Evolutionary conservation across 2,329 filamentous ascomycete species (phyloP).

Genomic region (Dissoconium aciculare): DNA sequence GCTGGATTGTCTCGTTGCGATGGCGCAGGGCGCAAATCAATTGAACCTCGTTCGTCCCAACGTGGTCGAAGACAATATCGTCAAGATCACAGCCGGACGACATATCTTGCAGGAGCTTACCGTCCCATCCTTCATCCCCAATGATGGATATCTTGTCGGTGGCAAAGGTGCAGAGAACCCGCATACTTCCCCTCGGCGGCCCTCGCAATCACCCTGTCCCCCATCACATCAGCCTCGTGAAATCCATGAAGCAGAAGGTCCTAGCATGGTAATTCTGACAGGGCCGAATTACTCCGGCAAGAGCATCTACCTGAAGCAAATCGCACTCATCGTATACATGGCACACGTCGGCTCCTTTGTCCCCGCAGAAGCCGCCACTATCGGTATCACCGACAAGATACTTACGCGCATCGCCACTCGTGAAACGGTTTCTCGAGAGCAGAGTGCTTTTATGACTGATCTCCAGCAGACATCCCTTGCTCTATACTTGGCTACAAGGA

Average conservation of each 20-base stretch:
- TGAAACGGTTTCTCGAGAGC: slow-evolving; percentile 48
- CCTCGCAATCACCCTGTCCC: background rate
- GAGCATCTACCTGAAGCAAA: slow-evolving; percentile 87
- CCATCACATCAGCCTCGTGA: background rate
- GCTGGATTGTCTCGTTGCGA: slow-evolving; percentile 68
- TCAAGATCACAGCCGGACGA: slow-evolving; percentile 63
- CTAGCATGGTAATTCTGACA: slow-evolving; percentile 66
- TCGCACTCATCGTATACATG: slow-evolving; percentile 78
- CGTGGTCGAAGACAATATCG: slow-evolving; percentile 54
- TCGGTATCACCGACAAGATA: slow-evolving; percentile 87
- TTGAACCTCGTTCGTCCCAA: slow-evolving; percentile 57
- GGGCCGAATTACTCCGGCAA: slow-evolving; percentile 96
- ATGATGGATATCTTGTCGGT: slow-evolving; percentile 57
- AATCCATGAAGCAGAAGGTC: slow-evolving; percentile 17
- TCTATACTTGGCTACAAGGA: slow-evolving; percentile 55
- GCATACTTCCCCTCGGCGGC: too few species aligned
- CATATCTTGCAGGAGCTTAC: slow-evolving; percentile 79
- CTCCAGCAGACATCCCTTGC: slow-evolving; percentile 73
- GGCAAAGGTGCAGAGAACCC: slow-evolving; percentile 30
- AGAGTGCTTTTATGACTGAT: slow-evolving; percentile 65
- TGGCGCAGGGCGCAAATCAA: slow-evolving; percentile 60
- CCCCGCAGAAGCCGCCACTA: slow-evolving; percentile 57
- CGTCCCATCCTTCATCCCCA: slow-evolving; percentile 67
- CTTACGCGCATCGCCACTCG: slow-evolving; percentile 69
- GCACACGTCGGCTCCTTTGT: slow-evolving; percentile 89